Conservation (phyloP, 1,284 basidiomycete species). For the Phaffia rhodozyma region DNA sequence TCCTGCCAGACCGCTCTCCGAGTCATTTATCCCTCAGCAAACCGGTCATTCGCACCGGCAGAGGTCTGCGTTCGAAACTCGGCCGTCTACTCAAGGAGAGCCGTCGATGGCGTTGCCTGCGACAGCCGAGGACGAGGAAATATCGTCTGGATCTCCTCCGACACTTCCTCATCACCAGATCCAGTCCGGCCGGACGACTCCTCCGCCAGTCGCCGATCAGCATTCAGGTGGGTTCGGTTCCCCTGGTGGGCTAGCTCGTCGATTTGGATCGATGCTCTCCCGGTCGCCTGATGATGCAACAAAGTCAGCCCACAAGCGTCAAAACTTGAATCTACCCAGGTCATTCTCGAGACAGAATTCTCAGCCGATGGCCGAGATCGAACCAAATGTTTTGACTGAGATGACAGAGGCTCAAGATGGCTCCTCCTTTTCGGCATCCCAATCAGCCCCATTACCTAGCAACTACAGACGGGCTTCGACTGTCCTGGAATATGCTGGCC, state of each 20-base stretch:
- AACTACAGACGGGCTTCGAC: slow-evolving; percentile 47
- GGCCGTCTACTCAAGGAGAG: background rate
- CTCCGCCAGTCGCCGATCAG: background rate
- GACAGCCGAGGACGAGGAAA: slow-evolving; percentile 14
- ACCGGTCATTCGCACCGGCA: slow-evolving; percentile 6
- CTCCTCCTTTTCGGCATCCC: slow-evolving; percentile 20
- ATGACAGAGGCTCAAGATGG: background rate
- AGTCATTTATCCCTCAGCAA: slow-evolving; percentile 17
- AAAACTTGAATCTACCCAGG: slow-evolving; percentile 12
- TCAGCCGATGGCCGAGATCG: background rate
- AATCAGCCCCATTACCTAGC: slow-evolving; percentile 22
- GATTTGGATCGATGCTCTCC: slow-evolving; percentile 31
- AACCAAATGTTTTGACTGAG: background rate
- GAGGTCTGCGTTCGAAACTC: background rate
- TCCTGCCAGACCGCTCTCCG: slow-evolving; percentile 10
- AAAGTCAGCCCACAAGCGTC: slow-evolving; percentile 7
- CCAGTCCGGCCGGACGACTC: background rate
- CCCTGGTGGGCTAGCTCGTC: slow-evolving; percentile 5
- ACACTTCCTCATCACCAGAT: background rate
- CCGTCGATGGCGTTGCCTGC: background rate
- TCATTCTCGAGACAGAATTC: slow-evolving; percentile 12
- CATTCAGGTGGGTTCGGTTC: slow-evolving; percentile 19
- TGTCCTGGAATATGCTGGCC: slow-evolving; percentile 46
- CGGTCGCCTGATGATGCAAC: slow-evolving; percentile 16
- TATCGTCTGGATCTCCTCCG: background rate